phyloP scores from a whole-genome alignment of 2,329 filamentous ascomycete genomes.

The Penicillium sp. region DNA sequence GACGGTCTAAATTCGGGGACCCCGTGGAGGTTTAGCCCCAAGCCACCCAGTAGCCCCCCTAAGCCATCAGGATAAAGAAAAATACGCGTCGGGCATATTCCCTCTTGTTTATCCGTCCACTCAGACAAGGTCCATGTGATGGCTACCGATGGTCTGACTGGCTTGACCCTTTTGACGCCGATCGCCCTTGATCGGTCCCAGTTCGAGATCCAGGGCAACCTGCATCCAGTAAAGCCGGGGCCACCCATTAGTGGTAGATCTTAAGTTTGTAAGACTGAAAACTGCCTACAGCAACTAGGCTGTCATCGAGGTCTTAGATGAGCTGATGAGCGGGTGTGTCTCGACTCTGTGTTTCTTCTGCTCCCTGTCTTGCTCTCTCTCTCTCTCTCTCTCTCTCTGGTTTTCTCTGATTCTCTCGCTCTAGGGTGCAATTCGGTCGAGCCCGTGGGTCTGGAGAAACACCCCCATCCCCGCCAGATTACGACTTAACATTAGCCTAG shows the following conservation, averaged over 20 bases:
- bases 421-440: neutral
- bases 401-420: too few relatives aligned
- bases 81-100: constrained; percentile 17
- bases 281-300: neutral
- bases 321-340: too few relatives aligned
- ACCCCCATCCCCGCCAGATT: neutral
- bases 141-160: neutral
- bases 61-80: constrained; percentile 13
- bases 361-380: neutral
- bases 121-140: constrained; percentile 1
- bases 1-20: neutral
- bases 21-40: neutral
- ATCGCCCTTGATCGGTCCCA: neutral
- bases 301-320: neutral
- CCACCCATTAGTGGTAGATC: constrained; percentile 20
- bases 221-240: constrained; percentile 12
- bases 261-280: constrained; percentile 19
- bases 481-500: neutral
- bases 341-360: too few relatives aligned
- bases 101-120: constrained; percentile 1
- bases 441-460: neutral
- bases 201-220: constrained; percentile 10
- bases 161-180: neutral
- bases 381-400: neutral
- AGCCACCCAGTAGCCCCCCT: neutral